Conservation (phyloP, 1,139 yeast species). For the Hyphopichia buzzinii region DNA sequence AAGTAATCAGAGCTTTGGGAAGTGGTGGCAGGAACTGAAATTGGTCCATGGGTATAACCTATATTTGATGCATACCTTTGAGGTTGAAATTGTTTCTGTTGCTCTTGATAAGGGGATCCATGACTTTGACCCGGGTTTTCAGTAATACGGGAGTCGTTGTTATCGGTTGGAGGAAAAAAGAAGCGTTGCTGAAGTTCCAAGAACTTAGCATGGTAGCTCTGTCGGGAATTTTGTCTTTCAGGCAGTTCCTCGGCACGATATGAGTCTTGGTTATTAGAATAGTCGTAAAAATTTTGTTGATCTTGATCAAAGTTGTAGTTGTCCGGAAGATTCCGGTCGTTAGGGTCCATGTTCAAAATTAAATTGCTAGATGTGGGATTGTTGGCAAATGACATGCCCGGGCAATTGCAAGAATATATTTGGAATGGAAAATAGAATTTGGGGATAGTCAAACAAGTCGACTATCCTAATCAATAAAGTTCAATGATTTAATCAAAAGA, state of each 20-base stretch:
- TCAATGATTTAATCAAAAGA: too few relatives aligned
- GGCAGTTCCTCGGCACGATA: neutral
- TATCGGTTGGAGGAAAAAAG: neutral
- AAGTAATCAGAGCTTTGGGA: slow-evolving; percentile 4
- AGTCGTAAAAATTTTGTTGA: neutral
- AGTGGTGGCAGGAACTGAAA: slow-evolving; percentile 4
- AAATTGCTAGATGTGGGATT: too few relatives aligned
- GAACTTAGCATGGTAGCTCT: slow-evolving; percentile 1
- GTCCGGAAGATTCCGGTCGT: too few relatives aligned
- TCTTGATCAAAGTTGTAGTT: neutral
- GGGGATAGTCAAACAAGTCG: too few relatives aligned
- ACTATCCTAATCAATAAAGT: too few relatives aligned
- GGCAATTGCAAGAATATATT: too few relatives aligned
- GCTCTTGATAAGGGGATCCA: neutral
- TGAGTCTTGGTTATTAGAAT: neutral
- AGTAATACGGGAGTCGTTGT: too few relatives aligned
- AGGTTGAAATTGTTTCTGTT: neutral
- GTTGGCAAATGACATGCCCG: too few relatives aligned
- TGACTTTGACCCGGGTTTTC: neutral
- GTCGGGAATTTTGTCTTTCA: neutral
- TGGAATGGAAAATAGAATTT: too few relatives aligned
- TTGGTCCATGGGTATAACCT: slow-evolving; percentile 3
- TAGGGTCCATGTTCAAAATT: too few relatives aligned
- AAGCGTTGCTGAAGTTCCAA: slow-evolving; percentile 1
- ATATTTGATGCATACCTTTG: neutral